These are phyloP conservation scores for Fusarium equiseti DNA, from an alignment of 2,329 filamentous ascomycete species.

Conservation along the genomic window DNA sequence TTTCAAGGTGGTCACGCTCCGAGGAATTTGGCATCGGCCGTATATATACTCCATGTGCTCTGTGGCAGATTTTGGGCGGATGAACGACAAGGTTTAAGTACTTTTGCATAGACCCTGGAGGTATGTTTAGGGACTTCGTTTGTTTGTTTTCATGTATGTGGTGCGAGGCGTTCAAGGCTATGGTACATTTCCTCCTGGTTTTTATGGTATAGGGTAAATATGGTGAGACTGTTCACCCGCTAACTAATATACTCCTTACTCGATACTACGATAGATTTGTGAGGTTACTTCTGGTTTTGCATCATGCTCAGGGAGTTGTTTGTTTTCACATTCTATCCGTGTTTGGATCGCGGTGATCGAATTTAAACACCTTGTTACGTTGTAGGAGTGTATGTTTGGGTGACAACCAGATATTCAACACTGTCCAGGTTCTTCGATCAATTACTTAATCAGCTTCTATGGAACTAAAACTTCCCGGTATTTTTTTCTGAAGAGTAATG, in stretches of 20 bases:
- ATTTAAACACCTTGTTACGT: neutral
- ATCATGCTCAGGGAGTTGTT: neutral
- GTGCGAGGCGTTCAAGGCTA: conserved; percentile 26
- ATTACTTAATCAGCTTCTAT: neutral
- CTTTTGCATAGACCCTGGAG: neutral
- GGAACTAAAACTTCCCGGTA: neutral
- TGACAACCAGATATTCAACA: neutral
- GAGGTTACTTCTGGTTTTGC: neutral
- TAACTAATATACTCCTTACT: neutral
- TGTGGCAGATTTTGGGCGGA: neutral
- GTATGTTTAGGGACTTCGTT: neutral
- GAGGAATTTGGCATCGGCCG: neutral
- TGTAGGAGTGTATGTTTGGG: neutral
- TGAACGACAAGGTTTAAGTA: neutral
- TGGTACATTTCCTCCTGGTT: neutral
- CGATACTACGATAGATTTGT: neutral
- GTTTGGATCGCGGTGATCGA: neutral
- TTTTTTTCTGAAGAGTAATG: neutral
- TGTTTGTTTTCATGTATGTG: neutral
- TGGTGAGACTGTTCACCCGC: neutral
- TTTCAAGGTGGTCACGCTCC: no score
- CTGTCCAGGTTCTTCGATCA: neutral
- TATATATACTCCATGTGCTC: neutral
- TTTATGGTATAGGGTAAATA: conserved; percentile 31
- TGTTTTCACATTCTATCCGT: neutral